A percentile compares a stretch with the other conserved stretches of the same genome.
These are phyloP conservation scores for Pichia insulana DNA, from an alignment of 805 yeast genomes.

Conservation along the genomic window DNA sequence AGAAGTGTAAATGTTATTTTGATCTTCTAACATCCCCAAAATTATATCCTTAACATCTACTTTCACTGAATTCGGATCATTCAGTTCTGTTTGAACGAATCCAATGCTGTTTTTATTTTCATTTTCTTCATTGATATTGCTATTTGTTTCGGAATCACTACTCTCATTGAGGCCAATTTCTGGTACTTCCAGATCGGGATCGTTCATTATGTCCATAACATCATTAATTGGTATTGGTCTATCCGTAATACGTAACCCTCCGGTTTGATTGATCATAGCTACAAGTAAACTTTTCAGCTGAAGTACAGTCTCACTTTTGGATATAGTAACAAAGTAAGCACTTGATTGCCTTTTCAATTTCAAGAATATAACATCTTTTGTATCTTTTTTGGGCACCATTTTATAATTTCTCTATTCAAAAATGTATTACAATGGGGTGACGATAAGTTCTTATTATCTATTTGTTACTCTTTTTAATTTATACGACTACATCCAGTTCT, in stretches of 20 bases:
- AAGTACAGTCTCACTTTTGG: slow-evolving; percentile 17
- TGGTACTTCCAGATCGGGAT: slow-evolving; percentile 35
- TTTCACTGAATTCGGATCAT: slow-evolving; percentile 14
- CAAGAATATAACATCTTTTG: slow-evolving; percentile 16
- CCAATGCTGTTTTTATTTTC: slow-evolving; percentile 10
- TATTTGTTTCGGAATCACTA: slow-evolving; percentile 10
- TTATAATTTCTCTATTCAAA: neutral
- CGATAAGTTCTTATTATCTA: too few relatives aligned
- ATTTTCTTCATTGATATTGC: slow-evolving; percentile 12
- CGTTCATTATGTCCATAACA: slow-evolving; percentile 22
- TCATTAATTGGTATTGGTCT: slow-evolving; percentile 23
- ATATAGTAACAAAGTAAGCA: slow-evolving; percentile 26
- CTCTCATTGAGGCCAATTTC: slow-evolving; percentile 10
- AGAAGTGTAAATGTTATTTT: slow-evolving; percentile 15
- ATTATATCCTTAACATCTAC: slow-evolving; percentile 22
- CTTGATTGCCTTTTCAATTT: slow-evolving; percentile 30
- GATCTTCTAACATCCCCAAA: slow-evolving; percentile 36
- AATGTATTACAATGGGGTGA: too few relatives aligned
- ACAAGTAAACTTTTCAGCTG: slow-evolving; percentile 27
- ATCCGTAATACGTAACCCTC: slow-evolving; percentile 34
- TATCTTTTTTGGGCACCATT: slow-evolving; percentile 23
- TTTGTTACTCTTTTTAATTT: too few relatives aligned
- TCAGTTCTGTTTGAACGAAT: neutral
- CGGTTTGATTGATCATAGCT: slow-evolving; percentile 35
- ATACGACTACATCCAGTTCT: too few relatives aligned